phyloP scores from a whole-genome alignment of 164 flowering plant species.

The Piper betle region DNA sequence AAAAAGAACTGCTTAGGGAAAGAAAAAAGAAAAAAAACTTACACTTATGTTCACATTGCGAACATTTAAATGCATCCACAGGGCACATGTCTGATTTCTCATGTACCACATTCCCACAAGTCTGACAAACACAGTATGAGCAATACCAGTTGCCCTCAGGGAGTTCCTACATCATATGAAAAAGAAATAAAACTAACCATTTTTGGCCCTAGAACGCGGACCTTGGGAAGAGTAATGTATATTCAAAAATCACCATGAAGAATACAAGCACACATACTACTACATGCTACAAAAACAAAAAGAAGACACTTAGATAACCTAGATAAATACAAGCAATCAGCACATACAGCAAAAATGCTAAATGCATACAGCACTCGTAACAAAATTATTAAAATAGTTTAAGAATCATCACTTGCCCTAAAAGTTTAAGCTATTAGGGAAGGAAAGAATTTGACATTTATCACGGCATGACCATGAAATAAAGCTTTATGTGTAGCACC shows the following conservation, averaged over 20 bases:
- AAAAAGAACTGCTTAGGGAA: neutral
- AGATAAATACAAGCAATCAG: no score
- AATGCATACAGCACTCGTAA: no score
- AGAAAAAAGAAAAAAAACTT: slow-evolving; percentile 11
- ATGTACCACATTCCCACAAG: slow-evolving; percentile 54
- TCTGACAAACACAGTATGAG: slow-evolving; percentile 66
- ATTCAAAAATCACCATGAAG: no score
- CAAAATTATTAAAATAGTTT: no score
- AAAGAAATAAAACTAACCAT: neutral
- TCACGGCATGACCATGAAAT: no score
- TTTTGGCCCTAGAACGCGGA: neutral
- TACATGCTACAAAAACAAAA: neutral
- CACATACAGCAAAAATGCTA: no score
- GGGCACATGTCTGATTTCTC: slow-evolving; percentile 30
- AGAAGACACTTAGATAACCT: neutral
- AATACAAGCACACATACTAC: no score
- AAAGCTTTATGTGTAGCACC: no score
- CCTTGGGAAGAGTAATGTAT: neutral
- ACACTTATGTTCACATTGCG: slow-evolving; percentile 84
- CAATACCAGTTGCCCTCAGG: slow-evolving; percentile 96
- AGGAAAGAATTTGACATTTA: no score
- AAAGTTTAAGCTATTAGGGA: no score
- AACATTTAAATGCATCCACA: slow-evolving; percentile 32
- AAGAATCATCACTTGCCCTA: no score
- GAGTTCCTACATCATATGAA: slow-evolving; percentile 44